phyloP scores from a whole-genome alignment of 495 filamentous ascomycete genomes.

The Trichoderma asperelloides region DNA sequence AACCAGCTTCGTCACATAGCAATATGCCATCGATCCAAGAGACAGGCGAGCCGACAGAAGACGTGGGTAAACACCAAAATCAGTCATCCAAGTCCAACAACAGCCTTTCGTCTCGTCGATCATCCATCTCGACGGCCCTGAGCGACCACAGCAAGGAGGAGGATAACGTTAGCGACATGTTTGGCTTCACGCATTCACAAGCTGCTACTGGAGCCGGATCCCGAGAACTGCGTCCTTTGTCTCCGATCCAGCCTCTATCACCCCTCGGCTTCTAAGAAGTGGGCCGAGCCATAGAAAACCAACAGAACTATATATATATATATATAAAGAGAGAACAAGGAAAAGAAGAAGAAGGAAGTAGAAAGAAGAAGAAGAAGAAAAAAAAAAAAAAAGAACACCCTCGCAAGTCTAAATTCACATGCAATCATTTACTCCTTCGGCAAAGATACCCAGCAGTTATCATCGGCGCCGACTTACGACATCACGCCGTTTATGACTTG shows the following conservation, averaged over 20 bases:
- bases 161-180: constrained; percentile 4
- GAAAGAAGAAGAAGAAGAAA: too few species aligned
- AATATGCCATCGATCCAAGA: constrained; percentile 33
- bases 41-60: constrained; percentile 17
- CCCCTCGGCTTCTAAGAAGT: constrained; percentile 49
- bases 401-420: background rate
- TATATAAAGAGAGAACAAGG: too few species aligned
- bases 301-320: too few species aligned
- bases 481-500: constrained; percentile 15
- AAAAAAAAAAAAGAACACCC: background rate
- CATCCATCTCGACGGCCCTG: constrained; percentile 32
- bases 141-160: constrained; percentile 34
- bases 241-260: constrained; percentile 62
- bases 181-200: background rate
- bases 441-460: constrained; percentile 9
- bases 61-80: constrained; percentile 29
- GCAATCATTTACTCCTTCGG: constrained; percentile 2
- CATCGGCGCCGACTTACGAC: constrained; percentile 10
- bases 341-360: too few species aligned
- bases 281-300: background rate
- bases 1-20: constrained; percentile 58
- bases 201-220: constrained; percentile 17
- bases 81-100: constrained; percentile 19
- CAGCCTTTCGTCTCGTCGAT: constrained; percentile 22
- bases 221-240: constrained; percentile 45